phyloP scores from a whole-genome alignment of 352 stramenopile species.

The Phytophthora uliginosa region DNA sequence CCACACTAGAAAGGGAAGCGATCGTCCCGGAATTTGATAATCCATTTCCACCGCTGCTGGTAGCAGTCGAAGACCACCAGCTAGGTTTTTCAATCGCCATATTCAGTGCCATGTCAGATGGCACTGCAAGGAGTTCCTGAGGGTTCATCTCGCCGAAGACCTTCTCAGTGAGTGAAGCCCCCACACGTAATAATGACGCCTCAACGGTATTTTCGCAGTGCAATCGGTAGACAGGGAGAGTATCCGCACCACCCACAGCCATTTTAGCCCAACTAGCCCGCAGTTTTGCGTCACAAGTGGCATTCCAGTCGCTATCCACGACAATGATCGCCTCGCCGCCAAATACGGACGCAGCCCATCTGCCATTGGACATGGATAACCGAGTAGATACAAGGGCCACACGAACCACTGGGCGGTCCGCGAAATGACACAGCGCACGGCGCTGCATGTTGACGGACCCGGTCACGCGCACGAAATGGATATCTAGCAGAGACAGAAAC shows the following conservation, averaged over 20 bases:
- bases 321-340: constrained; percentile 84
- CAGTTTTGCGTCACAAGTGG: constrained; percentile 83
- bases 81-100: constrained; percentile 70
- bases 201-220: constrained; percentile 88
- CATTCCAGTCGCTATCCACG: constrained; percentile 87
- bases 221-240: constrained; percentile 77
- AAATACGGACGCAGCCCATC: constrained; percentile 68
- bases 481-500: constrained; percentile 68
- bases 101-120: constrained; percentile 47
- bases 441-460: constrained; percentile 62
- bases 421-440: constrained; percentile 80
- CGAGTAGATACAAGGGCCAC: constrained; percentile 82
- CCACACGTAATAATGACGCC: constrained; percentile 75
- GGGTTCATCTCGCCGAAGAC: constrained; percentile 83
- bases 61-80: constrained; percentile 68
- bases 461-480: constrained; percentile 75
- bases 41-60: constrained; percentile 42
- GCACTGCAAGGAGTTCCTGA: constrained; percentile 74
- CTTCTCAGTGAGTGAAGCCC: constrained; percentile 82
- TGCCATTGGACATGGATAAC: constrained; percentile 48
- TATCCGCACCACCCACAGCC: constrained; percentile 51
- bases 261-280: constrained; percentile 83
- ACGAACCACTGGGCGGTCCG: constrained; percentile 60
- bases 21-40: constrained; percentile 35
- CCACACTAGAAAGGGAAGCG: constrained; percentile 39